Base-by-base conservation (phyloP, 2,329 filamentous ascomycete species). In the Xylariaceae sp. region DNA sequence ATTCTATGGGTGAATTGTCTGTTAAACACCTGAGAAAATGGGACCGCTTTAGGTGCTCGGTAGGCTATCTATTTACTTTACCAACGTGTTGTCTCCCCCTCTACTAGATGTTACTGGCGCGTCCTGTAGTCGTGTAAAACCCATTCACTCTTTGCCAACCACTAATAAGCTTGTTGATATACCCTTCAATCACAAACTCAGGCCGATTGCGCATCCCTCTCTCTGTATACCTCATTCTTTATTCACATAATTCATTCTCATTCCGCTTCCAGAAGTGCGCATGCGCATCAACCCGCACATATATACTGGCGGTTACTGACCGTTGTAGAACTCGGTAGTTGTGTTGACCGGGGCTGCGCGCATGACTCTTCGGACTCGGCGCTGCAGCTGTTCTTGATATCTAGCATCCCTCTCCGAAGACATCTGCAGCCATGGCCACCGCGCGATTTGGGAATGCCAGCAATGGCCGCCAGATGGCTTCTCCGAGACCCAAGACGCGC, bases 401-500 rank as follows among this genome's bases (percentile, higher is more conserved):
- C 49, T 40, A 51, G 39, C 36, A 37, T 25, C 46, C 33, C 16
- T 22, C 20, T 29, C 17, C 42, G 22, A 32, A 49, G 23, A 22
- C 11, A 27, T 16, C 49, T 36, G 38, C 37, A 48, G 44, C 50
- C 49, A 65, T 65, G 62, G 59, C 61, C 52, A 64, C 57, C 44
- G 58, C 62, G 40, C 57, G 63, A 29, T 62, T 60, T 38, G 56
- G 60, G 41, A 60, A 53, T 52, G 57, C 59, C 55, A 58, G 52
- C 37, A 54, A 57, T 50, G 60, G 61, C 46, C 61, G 64, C 48
- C 62, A 63, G 47, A 63, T 65, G 58, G 58, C 61, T 32, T 66
- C 64, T 25, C 64, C 64, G n/a, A 57, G 63, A 42, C 64, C 64
- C 14, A 66, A 65, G 53, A 64, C 63, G 32, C 63, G 64, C 50